phyloP scores from a whole-genome alignment of 2,329 filamentous ascomycete genomes.

The Cercospora sp. region DNA sequence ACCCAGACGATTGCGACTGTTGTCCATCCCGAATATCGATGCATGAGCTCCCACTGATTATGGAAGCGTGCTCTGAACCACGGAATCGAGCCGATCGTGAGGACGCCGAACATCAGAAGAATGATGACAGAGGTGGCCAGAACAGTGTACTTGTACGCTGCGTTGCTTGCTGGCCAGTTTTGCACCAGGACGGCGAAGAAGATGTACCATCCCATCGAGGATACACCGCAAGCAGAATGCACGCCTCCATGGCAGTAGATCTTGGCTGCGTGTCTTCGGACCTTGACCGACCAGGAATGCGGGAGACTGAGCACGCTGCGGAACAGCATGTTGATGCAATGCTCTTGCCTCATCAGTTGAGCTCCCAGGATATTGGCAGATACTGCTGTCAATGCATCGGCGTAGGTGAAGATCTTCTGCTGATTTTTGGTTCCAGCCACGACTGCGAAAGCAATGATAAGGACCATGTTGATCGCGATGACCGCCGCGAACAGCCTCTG shows the following conservation, averaged over 20 bases:
- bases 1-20: slow-evolving; percentile 65
- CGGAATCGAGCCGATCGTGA: slow-evolving; percentile 66
- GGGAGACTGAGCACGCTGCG: slow-evolving; percentile 38
- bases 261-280: slow-evolving; percentile 43
- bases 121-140: slow-evolving; percentile 60
- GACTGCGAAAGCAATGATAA: slow-evolving; percentile 19
- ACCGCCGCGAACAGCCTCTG: slow-evolving; percentile 35
- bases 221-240: slow-evolving; percentile 42
- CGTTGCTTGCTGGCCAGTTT: slow-evolving; percentile 24
- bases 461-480: slow-evolving; percentile 33
- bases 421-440: not conserved
- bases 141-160: slow-evolving; percentile 12
- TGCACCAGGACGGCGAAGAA: slow-evolving; percentile 41
- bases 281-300: slow-evolving; percentile 36
- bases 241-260: slow-evolving; percentile 46
- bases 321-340: slow-evolving; percentile 44
- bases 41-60: slow-evolving; percentile 68
- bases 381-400: slow-evolving; percentile 37
- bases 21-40: slow-evolving; percentile 73
- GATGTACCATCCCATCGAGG: slow-evolving; percentile 48
- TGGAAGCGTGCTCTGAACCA: slow-evolving; percentile 62
- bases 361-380: slow-evolving; percentile 40
- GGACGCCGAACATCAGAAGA: slow-evolving; percentile 55
- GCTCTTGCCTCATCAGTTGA: slow-evolving; percentile 43
- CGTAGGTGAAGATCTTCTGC: slow-evolving; percentile 25